Conservation (phyloP, 2,329 filamentous ascomycete species). For the Xylariaceae sp. region DNA sequence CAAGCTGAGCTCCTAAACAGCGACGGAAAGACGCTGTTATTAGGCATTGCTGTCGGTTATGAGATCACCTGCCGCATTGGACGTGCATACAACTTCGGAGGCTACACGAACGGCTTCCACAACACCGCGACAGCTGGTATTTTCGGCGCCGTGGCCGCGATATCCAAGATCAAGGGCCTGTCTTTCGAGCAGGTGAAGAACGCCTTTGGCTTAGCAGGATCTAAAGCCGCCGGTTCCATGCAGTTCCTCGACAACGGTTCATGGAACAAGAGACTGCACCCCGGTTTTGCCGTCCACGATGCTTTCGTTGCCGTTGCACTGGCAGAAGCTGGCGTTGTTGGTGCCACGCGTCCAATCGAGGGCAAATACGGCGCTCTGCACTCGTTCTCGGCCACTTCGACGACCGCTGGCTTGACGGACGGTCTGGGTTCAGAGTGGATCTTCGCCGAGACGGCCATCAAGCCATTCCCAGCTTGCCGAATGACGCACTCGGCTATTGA, state of each 20-base stretch:
- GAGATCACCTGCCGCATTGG: constrained; percentile 28
- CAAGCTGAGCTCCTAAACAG: constrained; percentile 29
- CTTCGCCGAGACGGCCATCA: constrained; percentile 25
- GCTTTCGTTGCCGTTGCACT: constrained; percentile 26
- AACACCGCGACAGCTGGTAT: constrained; percentile 28
- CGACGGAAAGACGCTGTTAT: constrained; percentile 30
- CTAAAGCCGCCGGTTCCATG: constrained; percentile 29
- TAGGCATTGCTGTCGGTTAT: constrained; percentile 30
- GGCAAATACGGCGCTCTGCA: constrained; percentile 24
- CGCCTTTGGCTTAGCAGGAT: constrained; percentile 27
- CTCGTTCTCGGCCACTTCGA: constrained; percentile 21
- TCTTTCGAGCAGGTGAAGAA: constrained; percentile 18
- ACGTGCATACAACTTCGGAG: constrained; percentile 23
- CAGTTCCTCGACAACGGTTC: constrained; percentile 30
- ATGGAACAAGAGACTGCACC: constrained; percentile 30
- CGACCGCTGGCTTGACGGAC: constrained; percentile 15
- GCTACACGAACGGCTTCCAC: constrained; percentile 27
- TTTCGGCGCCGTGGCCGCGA: constrained; percentile 28
- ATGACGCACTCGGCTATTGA: constrained; percentile 31
- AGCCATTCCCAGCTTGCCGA: constrained; percentile 27
- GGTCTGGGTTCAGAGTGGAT: constrained; percentile 24
- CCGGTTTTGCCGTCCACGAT: constrained; percentile 29
- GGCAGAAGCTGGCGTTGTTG: constrained; percentile 23
- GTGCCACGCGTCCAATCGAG: constrained; percentile 14
- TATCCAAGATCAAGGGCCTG: constrained; percentile 23